phyloP scores from a whole-genome alignment of 1,284 basidiomycete genomes.

The Rhodotorula sp. region DNA sequence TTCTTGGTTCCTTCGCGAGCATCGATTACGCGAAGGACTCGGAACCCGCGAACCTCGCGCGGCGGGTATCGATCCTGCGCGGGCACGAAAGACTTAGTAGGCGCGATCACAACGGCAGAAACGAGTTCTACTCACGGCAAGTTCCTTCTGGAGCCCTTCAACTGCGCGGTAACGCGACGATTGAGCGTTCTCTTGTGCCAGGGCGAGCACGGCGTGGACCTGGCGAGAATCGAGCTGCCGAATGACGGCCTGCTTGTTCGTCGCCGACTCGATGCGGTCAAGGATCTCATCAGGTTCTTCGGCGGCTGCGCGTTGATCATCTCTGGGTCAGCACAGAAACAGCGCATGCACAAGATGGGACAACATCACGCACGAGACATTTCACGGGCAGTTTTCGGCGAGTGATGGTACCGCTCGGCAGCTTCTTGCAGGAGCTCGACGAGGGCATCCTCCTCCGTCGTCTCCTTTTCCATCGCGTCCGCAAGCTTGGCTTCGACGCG shows the following conservation, averaged over 20 bases:
- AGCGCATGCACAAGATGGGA: too few relatives aligned
- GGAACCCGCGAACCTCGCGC: slow-evolving; percentile 74
- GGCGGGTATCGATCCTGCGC: slow-evolving; percentile 67
- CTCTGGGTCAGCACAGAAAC: neutral
- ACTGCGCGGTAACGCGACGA: slow-evolving; percentile 58
- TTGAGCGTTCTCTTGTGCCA: slow-evolving; percentile 58
- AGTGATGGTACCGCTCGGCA: neutral
- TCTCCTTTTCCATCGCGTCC: slow-evolving; percentile 31
- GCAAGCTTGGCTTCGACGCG: slow-evolving; percentile 23
- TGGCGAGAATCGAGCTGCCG: slow-evolving; percentile 11
- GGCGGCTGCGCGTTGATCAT: slow-evolving; percentile 48
- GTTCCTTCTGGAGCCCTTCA: slow-evolving; percentile 66
- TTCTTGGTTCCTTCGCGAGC: slow-evolving; percentile 57
- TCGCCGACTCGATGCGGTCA: slow-evolving; percentile 62
- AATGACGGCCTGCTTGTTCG: slow-evolving; percentile 34
- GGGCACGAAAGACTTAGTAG: neutral
- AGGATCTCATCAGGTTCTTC: slow-evolving; percentile 65
- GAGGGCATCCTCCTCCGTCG: slow-evolving; percentile 25
- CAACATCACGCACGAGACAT: neutral
- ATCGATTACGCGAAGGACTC: slow-evolving; percentile 74
- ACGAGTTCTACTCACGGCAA: slow-evolving; percentile 56
- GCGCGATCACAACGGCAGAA: slow-evolving; percentile 10
- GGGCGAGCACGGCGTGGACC: slow-evolving; percentile 35
- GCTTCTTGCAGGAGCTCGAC: slow-evolving; percentile 38
- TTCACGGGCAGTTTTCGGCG: neutral